Conservation (phyloP, 139 green algal genomes). For the Picochlorum sp. region DNA sequence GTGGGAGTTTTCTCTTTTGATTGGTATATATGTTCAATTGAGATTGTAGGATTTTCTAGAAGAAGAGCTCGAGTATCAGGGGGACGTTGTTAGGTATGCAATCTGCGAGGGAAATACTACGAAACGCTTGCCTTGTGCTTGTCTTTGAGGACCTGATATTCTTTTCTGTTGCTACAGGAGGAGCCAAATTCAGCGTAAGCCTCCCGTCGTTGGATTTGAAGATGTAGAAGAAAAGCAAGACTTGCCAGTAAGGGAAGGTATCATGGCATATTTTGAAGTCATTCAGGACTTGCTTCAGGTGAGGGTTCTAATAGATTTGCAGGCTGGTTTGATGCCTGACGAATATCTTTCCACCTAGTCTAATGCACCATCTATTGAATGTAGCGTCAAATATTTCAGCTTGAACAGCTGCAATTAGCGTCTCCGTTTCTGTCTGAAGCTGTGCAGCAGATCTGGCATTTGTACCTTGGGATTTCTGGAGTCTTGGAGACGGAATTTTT, state of each 20-base stretch:
- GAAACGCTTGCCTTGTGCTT: not conserved
- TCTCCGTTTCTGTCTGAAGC: not conserved
- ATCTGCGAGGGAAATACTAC: too few relatives aligned
- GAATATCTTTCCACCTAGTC: not conserved
- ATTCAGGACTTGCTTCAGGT: not conserved
- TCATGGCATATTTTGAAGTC: not conserved
- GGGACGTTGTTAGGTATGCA: not conserved
- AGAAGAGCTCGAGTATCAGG: not conserved
- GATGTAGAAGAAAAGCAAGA: not conserved
- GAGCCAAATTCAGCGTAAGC: not conserved
- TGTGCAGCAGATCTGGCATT: conserved; percentile 13
- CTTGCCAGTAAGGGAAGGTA: not conserved
- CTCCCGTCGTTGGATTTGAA: not conserved
- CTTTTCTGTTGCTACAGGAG: not conserved
- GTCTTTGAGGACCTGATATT: not conserved
- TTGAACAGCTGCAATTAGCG: conserved; percentile 1
- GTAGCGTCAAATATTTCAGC: not conserved
- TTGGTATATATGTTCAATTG: not conserved
- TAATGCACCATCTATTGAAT: not conserved
- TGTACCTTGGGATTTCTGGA: not conserved
- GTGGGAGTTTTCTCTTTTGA: not conserved
- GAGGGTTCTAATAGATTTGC: not conserved
- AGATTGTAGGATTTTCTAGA: not conserved
- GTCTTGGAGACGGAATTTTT: conserved; percentile 6
- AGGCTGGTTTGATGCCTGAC: not conserved